Evolutionary conservation across 2,329 filamentous ascomycete genomes (phyloP), one percentile per base, ranked within the genome.

Genomic region (Claviceps sp.): DNA sequence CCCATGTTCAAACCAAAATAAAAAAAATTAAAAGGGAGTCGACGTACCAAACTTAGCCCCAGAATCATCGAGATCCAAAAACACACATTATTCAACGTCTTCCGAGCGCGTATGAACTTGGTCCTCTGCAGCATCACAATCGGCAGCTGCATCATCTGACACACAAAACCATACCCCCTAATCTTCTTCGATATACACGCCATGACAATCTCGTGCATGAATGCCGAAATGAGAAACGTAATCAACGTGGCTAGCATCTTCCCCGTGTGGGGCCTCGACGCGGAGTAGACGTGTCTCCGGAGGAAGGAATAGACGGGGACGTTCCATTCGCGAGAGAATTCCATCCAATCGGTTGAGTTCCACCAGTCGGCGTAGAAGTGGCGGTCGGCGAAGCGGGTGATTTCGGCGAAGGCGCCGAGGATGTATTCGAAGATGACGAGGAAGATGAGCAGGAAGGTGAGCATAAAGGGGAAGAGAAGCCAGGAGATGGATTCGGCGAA

Each of bases 381-480:
- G 42, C 91, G 82, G 67, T 97, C 93, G 50, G 85, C 91, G 66
- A 97, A 97, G 60, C 84, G 78, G 17, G 90, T 95, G 59, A 97
- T 87, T 67, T 98, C 93, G 14, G 90, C 93, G 62, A 94, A 95
- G 47, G 90, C 90, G 53, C 91, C 93, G 38, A 97, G 80, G 11
- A 95, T 79, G 68, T 97, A 98, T 68, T 98, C 93, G 67, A 97
- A 98, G 61, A 97, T 97, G 67, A 96, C 89, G 54, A 98, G 82
- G 73, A 98, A 98, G 52, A 97, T 90, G 47, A 97, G 81, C 4
- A 97, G 74, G 66, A 97, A 94, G 4, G 85, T 95, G 55, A 97
- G 77, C 88, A 96, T 96, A 68, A 97, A 98, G 3, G 93, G 93
- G 69, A 96, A 97, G 22, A 98, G 78, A 17, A 98, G 80, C 74